Base-by-base conservation (phyloP, 2,329 filamentous ascomycete species). In the Alternaria longipes region DNA sequence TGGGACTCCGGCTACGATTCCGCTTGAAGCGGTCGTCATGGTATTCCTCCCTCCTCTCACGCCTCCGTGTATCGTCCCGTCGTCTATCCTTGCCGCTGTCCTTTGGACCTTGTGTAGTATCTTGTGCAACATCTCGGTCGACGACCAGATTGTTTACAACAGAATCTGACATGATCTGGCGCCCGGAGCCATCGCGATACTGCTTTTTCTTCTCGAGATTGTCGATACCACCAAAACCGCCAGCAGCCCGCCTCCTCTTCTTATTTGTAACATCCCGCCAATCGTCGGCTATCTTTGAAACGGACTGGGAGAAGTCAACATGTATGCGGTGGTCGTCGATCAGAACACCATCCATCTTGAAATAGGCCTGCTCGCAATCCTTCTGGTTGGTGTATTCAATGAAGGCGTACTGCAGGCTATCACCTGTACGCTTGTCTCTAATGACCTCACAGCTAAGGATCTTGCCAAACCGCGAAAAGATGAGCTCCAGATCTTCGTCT, bases 321-420 rank as follows among this genome's bases (percentile, higher is more conserved):
- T 99, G 95, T 65, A 99, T 99, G 42, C 95, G 90, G 67, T 97
- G 92, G 72, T 99, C 95, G 73, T 99, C 95, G 67, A 99, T 98
- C 56, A 99, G 82, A 2, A 98, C 94, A 2, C 91, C 93, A 78
- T 99, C 93, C 95, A 99, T 99, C 81, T 99, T 99, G 83, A 96
- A 95, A 75, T 97, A 99, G 3, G 95, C 95, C 54, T 92, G 89
- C 80, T 99, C 95, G 78, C 95, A 98, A 54, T 94, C 91, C 68
- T 90, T 88, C 80, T 97, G 95, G 56, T 96, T 91, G 60, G 94
- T 92, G 72, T 94, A 99, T 77, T 99, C 95, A 73, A 99, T 96
- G 70, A 99, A 99, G 1, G 95, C 93, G 76, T 99, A 99, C 78
- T 99, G 95, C 50, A 99, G 81, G 74, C 93, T 97, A 80, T 99